Percentiles rank a stretch among this genome's conserved stretches.
Evolutionary conservation across 2,329 filamentous ascomycete species (phyloP).

Genomic region (Fusarium phyllophilum): DNA sequence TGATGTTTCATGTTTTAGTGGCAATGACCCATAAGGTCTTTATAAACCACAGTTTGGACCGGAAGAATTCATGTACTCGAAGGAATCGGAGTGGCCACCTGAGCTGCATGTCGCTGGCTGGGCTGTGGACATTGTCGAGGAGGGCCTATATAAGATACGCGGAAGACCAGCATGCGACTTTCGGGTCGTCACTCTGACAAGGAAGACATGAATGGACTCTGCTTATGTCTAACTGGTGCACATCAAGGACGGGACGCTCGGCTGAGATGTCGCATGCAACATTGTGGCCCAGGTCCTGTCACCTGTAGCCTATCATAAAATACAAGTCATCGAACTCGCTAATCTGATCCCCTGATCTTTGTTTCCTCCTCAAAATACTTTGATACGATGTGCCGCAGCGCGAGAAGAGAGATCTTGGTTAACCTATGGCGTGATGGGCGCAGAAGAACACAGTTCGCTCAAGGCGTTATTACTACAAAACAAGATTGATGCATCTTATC

Average conservation of each 20-base stretch:
- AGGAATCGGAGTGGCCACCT: not conserved
- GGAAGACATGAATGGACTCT: not conserved
- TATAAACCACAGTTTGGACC: not conserved
- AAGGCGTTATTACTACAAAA: not conserved
- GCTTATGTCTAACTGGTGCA: not conserved
- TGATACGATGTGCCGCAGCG: not conserved
- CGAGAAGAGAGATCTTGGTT: not conserved
- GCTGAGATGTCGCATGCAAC: not conserved
- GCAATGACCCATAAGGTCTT: not conserved
- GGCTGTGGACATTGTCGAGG: not conserved
- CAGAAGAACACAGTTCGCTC: not conserved
- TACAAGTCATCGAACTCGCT: constrained; percentile 7
- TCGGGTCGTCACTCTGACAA: not conserved
- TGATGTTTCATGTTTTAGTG: not conserved
- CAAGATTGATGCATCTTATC: not conserved
- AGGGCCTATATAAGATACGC: not conserved
- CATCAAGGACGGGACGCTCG: not conserved
- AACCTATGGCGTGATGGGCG: not conserved
- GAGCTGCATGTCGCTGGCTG: not conserved
- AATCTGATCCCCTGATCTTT: constrained; percentile 3
- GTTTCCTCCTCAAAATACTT: not conserved
- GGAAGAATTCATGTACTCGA: not conserved
- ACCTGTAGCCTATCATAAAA: constrained; percentile 11
- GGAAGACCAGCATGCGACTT: not conserved
- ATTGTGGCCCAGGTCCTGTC: not conserved